Evolutionary conservation across 352 stramenopile genomes (phyloP), one percentile per base, ranked within the genome.

Genomic region (Thalassiosira oceanica): DNA sequence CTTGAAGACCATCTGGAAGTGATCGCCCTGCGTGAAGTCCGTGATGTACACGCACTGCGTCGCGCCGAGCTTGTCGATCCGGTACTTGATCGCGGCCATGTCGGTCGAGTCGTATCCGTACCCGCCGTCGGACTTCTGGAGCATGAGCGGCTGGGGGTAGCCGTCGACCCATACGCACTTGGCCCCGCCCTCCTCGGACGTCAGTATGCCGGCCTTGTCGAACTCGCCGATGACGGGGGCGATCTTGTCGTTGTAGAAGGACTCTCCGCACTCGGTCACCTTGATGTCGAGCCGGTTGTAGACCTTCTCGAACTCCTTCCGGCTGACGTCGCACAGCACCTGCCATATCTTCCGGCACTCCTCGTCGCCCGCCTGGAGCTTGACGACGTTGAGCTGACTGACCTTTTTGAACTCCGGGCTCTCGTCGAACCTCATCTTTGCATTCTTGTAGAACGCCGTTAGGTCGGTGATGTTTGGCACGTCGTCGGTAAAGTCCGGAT

Each of bases 381-480:
- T 84, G 45, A 99, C 97, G 43, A 99, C 97, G 74, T 98, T 97
- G 43, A 96, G 79, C 65, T 98, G 97, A 21, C 94, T 94, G 26
- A 89, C 89, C 77, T 97, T 93, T 73, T 98, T 97, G 83, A 99
- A 99, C 3, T 94, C 93, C 2, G 91, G 86, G 61, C 96, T 92
- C 23, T 93, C 93, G 72, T 99, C 96, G 50, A 99, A 99, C 52
- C 94, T 92, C 54, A 66, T 3, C 43, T 93, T 95, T 52, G 90
- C 89, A 62, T 74, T 82, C 79, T 97, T 96, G 83, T 97, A 97
- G 66, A 97, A 95, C 21, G 50, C 74, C 2, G 96, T 98, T 48
- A 99, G 84, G 80, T 99, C 95, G 16, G 86, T 94, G 75, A 99
- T 98, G 70, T 98, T 95, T 11, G 95, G 94, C 65, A 95, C 78